phyloP scores from a whole-genome alignment of 2,329 filamentous ascomycete species.

The Apiospora saccharicola region DNA sequence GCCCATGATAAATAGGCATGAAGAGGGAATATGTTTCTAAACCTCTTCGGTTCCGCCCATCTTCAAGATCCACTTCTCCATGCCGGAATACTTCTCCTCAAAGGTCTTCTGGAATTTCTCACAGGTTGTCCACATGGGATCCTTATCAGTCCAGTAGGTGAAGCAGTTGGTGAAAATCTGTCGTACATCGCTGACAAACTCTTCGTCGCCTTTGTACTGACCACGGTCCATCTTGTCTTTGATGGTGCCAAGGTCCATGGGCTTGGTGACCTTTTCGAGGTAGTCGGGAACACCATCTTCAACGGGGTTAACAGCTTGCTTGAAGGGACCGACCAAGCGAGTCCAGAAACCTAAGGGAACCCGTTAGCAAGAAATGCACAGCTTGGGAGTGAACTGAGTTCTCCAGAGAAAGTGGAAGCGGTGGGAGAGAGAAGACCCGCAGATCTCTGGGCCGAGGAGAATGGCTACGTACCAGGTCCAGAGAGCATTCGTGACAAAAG shows the following conservation, averaged over 20 bases:
- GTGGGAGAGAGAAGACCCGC: neutral
- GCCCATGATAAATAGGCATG: neutral
- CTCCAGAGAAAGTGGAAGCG: neutral
- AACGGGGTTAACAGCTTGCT: constrained; percentile 63
- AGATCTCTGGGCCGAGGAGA: neutral
- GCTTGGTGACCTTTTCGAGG: constrained; percentile 64
- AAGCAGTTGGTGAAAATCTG: constrained; percentile 71
- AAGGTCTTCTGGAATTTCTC: constrained; percentile 65
- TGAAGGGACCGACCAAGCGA: constrained; percentile 68
- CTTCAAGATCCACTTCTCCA: constrained; percentile 67
- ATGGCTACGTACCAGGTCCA: constrained; percentile 57
- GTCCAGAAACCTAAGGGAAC: constrained; percentile 66
- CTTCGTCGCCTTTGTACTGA: constrained; percentile 59
- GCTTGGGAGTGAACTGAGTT: neutral
- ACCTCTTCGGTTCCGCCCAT: constrained; percentile 52
- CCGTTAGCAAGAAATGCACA: constrained; percentile 23
- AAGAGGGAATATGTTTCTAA: neutral
- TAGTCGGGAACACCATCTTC: constrained; percentile 68
- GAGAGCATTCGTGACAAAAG: constrained; percentile 67
- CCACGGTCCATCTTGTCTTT: constrained; percentile 64
- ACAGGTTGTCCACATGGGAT: constrained; percentile 62
- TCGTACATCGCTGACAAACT: constrained; percentile 65
- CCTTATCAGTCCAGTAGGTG: constrained; percentile 65
- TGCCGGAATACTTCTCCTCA: constrained; percentile 65
- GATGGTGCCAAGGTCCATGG: constrained; percentile 69